Evolutionary conservation across 2,329 filamentous ascomycete genomes (phyloP), one percentile per base, ranked within the genome.

Genomic region (Ceratocystis albifundus): DNA sequence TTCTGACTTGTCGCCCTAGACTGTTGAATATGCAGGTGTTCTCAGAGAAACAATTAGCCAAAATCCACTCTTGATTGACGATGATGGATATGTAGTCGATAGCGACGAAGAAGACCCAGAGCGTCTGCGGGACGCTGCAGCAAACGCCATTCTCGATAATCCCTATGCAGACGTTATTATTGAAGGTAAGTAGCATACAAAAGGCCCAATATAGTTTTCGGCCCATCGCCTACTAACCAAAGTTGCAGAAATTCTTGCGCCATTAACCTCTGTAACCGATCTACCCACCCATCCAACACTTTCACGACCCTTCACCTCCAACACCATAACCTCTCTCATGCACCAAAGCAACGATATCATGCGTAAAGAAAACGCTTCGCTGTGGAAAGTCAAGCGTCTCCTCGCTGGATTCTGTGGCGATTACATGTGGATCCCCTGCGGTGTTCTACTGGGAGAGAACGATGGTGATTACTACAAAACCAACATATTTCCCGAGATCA

Each of bases 71-170:
- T 79, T 89, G 61, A 78, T 89, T 70, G 89, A 93, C 75, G 85
- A 89, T 59, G 88, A 93, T 71, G 89, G 89, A 69, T 90, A 88
- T 73, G 85, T 89, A 69, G 78, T 90, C 66, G 86, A 90, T 53
- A 87, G 84, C 72, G 85, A 87, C 69, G 87, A 90, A 68, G 86
- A 89, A 68, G 83, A 88, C 66, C 81, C 85, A 68, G 83, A 86
- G 53, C 81, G 80, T 66, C 74, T 84, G 25, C 80, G 81, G 69
- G 83, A 86, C 62, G 85, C 85, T 53, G 77, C 83, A 62, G 79
- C 83, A 59, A 77, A 82, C 3, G 84, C 85, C n/a, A 81, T 85
- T 45, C 85, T 89, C 69, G 80, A 87, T 63, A 86, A 94, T 71
- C 88, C 89, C 0, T 94, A 92, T 72, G 81, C 85, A 62, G 84